A percentile compares a stretch with the other conserved stretches of the same genome.
These are phyloP conservation scores for Talaromyces albobiverticillius DNA, from an alignment of 2,329 filamentous ascomycete species.

Conservation along the genomic window DNA sequence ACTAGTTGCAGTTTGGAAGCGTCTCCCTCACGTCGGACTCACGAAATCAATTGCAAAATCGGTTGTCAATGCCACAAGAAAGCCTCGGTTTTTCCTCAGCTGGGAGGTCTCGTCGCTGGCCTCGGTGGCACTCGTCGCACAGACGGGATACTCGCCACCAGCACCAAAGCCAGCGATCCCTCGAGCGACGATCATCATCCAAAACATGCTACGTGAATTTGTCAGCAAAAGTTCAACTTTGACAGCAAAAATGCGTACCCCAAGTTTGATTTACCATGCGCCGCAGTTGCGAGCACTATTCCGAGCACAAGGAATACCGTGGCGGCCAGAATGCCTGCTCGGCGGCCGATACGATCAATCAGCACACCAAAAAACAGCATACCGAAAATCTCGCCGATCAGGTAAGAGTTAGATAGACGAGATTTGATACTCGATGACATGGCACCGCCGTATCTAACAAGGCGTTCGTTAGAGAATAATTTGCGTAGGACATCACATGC, in stretches of 20 bases:
- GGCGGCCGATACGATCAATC: slow-evolving; percentile 50
- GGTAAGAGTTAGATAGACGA: slow-evolving; percentile 54
- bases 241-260: not conserved
- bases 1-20: not conserved
- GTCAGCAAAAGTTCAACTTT: not conserved
- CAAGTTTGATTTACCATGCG: slow-evolving; percentile 34
- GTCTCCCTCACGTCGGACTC: not conserved
- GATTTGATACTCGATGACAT: slow-evolving; percentile 23
- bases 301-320: slow-evolving; percentile 49
- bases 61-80: slow-evolving; percentile 57
- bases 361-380: slow-evolving; percentile 55
- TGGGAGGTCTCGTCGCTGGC: slow-evolving; percentile 50
- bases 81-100: slow-evolving; percentile 49
- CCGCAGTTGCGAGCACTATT: slow-evolving; percentile 47
- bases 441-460: slow-evolving; percentile 5
- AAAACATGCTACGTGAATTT: slow-evolving; percentile 30
- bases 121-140: slow-evolving; percentile 48
- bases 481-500: not conserved
- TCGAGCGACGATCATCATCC: slow-evolving; percentile 40
- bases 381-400: slow-evolving; percentile 57
- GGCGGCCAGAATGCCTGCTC: slow-evolving; percentile 48
- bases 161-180: slow-evolving; percentile 47
- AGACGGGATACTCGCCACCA: slow-evolving; percentile 53
- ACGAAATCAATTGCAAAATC: slow-evolving; percentile 49
- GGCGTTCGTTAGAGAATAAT: not conserved